Percentiles rank a stretch among this genome's conserved stretches.
These are phyloP conservation scores for Alternaria arborescens DNA, from an alignment of 2,329 filamentous ascomycete species.

Conservation along the genomic window DNA sequence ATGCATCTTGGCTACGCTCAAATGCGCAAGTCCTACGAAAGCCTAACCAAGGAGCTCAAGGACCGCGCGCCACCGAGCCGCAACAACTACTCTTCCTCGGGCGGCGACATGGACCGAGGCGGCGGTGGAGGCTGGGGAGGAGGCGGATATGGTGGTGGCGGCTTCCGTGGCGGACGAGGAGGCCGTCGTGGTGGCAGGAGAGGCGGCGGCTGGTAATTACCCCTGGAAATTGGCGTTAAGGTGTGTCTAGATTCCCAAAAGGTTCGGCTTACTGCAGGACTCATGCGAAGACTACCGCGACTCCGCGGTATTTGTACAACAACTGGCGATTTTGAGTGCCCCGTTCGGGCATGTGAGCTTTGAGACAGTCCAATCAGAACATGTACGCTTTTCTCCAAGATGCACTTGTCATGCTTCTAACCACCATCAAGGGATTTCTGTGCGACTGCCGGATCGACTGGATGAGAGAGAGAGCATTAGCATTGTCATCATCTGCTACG, in stretches of 20 bases:
- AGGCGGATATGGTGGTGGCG: constrained; percentile 37
- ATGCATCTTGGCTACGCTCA: constrained; percentile 99
- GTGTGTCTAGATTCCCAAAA: constrained; percentile 48
- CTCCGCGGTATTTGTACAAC: constrained; percentile 38
- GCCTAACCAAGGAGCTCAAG: constrained; percentile 86
- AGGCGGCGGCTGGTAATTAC: constrained; percentile 42
- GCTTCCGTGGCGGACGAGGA: constrained; percentile 32
- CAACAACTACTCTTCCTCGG: constrained; percentile 33
- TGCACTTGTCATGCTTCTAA: constrained; percentile 44
- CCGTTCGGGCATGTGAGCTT: constrained; percentile 24
- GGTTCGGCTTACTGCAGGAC: constrained; percentile 45
- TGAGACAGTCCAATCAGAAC: constrained; percentile 41
- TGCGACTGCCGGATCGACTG: constrained; percentile 11
- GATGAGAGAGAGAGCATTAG: background rate
- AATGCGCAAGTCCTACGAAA: constrained; percentile 93
- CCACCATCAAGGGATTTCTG: constrained; percentile 38
- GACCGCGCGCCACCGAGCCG: constrained; percentile 68
- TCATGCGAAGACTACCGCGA: constrained; percentile 28
- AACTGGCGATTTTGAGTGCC: constrained; percentile 24
- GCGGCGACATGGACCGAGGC: constrained; percentile 39
- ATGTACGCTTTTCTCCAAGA: constrained; percentile 46
- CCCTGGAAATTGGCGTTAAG: constrained; percentile 42
- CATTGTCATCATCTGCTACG: background rate
- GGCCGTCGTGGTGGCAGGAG: constrained; percentile 37
- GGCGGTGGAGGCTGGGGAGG: constrained; percentile 37